Conservation (phyloP, 331 rosid species). For the Rosa hybrid region DNA sequence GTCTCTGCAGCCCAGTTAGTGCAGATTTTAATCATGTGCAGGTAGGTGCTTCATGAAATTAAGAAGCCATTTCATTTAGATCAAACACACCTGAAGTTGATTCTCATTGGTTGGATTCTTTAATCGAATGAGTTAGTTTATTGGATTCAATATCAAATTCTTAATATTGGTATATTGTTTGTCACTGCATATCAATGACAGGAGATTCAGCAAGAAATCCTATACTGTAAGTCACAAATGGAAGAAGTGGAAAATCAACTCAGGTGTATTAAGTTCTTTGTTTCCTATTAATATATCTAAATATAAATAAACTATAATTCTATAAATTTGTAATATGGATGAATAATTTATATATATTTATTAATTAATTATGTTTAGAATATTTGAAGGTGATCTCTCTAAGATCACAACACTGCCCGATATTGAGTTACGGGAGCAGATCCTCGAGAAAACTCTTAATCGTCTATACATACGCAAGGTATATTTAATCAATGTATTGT, state of each 20-base stretch:
- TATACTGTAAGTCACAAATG: conserved; percentile 35
- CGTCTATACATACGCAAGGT: conserved; percentile 50
- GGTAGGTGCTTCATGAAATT: conserved; percentile 30
- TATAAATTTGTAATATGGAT: too few species aligned
- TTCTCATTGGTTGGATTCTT: not conserved
- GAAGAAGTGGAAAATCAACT: conserved; percentile 48
- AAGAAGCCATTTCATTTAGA: not conserved
- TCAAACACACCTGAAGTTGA: not conserved
- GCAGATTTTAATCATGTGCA: conserved; percentile 31
- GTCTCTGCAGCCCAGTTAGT: conserved; percentile 32
- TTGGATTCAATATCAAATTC: too few species aligned
- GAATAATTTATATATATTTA: not conserved
- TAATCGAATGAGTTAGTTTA: not conserved
- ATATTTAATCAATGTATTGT: not conserved
- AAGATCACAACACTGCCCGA: conserved; percentile 49
- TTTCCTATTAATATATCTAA: not conserved
- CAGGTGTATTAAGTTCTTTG: conserved; percentile 17
- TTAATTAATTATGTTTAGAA: conserved; percentile 24
- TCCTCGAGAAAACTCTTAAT: conserved; percentile 50
- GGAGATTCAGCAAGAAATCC: conserved; percentile 46
- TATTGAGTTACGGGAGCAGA: conserved; percentile 45
- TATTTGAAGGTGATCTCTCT: conserved; percentile 59
- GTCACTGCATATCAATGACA: conserved; percentile 13
- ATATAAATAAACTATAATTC: too few species aligned
- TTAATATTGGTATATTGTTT: not conserved